Base-by-base conservation (phyloP, 169 alveolate species). In the Toxoplasma gondii region DNA sequence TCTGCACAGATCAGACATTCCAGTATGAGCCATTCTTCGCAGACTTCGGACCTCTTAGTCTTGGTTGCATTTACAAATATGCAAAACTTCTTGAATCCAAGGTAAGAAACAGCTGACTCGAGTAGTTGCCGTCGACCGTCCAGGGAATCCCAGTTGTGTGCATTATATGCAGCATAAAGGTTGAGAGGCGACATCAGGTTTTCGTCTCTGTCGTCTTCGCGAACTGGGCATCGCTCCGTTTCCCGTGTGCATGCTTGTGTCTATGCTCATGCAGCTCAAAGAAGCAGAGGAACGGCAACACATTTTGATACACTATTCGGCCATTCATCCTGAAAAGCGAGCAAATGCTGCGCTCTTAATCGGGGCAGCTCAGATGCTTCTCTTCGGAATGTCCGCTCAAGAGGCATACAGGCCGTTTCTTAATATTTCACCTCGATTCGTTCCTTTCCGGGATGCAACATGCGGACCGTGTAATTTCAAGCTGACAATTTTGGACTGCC, bases 21-120 rank as follows among this genome's bases (percentile, higher is more conserved):
- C 97, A 97, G 38, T 98, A 98, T 93, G 99, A 98, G 92, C 99
- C 99, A 27, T 98, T 98, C 94, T 97, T 97, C 93, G 97, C 97
- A 41, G 99, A 98, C 93, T 98, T 98, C 91, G 99, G 99, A 1
- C 99, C 99, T 16, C 96, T 98, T 49, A 97, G 97, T 93, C 95
- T 98, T 67, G n/a, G 93, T 45, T 86, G 94, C 91, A 92, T 94
- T 5, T 92, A 45, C 92, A 44, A 74, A n/a, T 95, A 95, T 94
- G 88, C 95, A 93, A 36, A 44, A 22, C 27, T 92, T n/a, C 64
- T 95, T 9, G 80, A 92, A 53, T 38, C 41, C 45, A 92, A 81
- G 95, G 96, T 94, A 53, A 78, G 45, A 39, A 34, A 78, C 7
- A 19, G 45, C 31, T 22, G 53, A 12, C 41, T 34, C 7, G 7